Conservation (phyloP, 768 basidiomycete species). For the Trametes sanguinea region DNA sequence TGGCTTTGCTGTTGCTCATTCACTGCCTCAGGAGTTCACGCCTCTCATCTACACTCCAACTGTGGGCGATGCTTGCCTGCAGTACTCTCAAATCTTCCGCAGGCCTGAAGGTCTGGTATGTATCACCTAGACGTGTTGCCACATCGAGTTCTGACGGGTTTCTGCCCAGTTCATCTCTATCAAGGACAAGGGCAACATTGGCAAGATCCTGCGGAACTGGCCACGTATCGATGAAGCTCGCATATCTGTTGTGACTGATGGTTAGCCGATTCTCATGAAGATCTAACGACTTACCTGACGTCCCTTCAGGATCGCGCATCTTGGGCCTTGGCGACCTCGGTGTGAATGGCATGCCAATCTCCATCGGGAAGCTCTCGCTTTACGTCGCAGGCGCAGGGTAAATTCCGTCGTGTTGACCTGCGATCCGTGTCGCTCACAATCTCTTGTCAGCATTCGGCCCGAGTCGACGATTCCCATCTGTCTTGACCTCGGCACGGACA, state of each 20-base stretch:
- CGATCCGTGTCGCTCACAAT: background rate
- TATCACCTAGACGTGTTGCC: background rate
- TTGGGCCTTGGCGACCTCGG: conserved; percentile 86
- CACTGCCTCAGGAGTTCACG: conserved; percentile 46
- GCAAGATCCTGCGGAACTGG: conserved; percentile 70
- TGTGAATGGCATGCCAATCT: conserved; percentile 84
- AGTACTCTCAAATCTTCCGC: conserved; percentile 78
- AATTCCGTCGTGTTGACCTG: conserved; percentile 23
- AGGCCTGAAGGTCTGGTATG: conserved; percentile 72
- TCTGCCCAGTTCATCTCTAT: conserved; percentile 72
- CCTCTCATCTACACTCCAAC: conserved; percentile 93
- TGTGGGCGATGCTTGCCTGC: conserved; percentile 87
- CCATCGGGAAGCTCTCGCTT: conserved; percentile 89
- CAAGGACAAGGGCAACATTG: conserved; percentile 81
- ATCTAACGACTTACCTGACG: background rate
- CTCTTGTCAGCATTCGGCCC: conserved; percentile 61
- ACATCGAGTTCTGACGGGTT: background rate
- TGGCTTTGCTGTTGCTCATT: background rate
- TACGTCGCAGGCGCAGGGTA: conserved; percentile 91
- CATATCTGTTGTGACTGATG: conserved; percentile 92
- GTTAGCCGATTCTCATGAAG: conserved; percentile 37
- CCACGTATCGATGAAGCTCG: conserved; percentile 73
- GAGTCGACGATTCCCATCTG: conserved; percentile 79
- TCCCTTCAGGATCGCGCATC: conserved; percentile 71
- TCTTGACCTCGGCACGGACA: conserved; percentile 91